Percentiles rank a stretch among this genome's conserved stretches.
Evolutionary conservation across 768 basidiomycete species (phyloP).

Genomic region (Podaxis mareebaensis): DNA sequence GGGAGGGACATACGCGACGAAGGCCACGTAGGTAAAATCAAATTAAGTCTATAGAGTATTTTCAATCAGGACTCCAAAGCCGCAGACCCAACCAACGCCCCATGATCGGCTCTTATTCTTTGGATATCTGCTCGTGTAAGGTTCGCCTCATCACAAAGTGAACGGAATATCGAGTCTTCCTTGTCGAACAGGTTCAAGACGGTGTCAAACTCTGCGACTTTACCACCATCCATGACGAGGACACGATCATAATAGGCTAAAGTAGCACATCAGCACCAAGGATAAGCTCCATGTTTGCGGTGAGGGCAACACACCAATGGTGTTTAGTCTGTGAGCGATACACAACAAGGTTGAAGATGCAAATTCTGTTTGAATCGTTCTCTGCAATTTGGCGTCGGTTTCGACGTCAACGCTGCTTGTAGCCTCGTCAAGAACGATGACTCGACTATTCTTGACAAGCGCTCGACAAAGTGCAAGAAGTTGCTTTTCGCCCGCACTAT

Average conservation of each 20-base stretch:
- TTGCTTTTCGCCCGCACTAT: conserved; percentile 57
- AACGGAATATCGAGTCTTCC: conserved; percentile 65
- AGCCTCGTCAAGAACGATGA: conserved; percentile 66
- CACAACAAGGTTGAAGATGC: conserved; percentile 48
- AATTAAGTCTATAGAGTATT: not conserved
- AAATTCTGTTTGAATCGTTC: conserved; percentile 66
- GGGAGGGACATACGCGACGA: not conserved
- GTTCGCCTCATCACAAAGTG: conserved; percentile 67
- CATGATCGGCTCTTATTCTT: conserved; percentile 43
- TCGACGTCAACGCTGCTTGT: conserved; percentile 64
- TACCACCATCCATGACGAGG: conserved; percentile 71
- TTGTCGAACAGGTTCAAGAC: conserved; percentile 66
- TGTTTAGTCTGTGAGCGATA: conserved; percentile 54
- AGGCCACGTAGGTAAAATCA: not conserved
- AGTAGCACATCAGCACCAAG: not conserved
- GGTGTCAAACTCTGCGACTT: conserved; percentile 73
- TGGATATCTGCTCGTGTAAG: conserved; percentile 57
- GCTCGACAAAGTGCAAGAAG: conserved; percentile 59
- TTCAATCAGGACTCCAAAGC: not conserved
- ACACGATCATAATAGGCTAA: conserved; percentile 66
- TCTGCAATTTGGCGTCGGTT: conserved; percentile 62
- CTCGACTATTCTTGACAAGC: conserved; percentile 57
- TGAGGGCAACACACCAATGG: conserved; percentile 38
- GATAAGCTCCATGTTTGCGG: not conserved
- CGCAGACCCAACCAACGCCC: not conserved